A percentile compares a stretch with the other conserved stretches of the same genome.
These are phyloP conservation scores for Solanum paucissectum DNA, from an alignment of 257 asterid species.

Conservation along the genomic window DNA sequence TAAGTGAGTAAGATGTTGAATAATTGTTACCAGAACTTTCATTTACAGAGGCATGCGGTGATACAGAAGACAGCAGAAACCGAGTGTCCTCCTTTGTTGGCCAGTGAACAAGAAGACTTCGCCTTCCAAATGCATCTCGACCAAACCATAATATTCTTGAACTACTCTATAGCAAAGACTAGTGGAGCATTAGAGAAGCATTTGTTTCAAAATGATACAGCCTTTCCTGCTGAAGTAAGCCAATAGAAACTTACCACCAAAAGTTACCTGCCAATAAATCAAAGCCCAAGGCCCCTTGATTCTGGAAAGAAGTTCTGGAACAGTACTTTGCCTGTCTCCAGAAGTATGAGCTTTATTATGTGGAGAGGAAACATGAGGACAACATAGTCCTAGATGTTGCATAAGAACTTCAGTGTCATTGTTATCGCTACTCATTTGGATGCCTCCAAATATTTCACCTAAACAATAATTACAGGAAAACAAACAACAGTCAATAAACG, in stretches of 20 bases:
- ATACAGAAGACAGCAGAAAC: slow-evolving; percentile 76
- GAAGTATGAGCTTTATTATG: slow-evolving; percentile 17
- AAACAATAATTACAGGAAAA: not conserved
- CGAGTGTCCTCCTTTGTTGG: slow-evolving; percentile 70
- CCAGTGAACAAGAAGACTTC: slow-evolving; percentile 98
- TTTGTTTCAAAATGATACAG: not conserved
- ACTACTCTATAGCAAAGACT: slow-evolving; percentile 43
- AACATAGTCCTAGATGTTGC: slow-evolving; percentile 55
- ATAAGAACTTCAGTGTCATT: slow-evolving; percentile 75
- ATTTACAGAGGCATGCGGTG: slow-evolving; percentile 41
- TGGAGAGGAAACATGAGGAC: slow-evolving; percentile 38
- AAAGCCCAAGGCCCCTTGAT: slow-evolving; percentile 97
- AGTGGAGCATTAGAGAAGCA: not conserved
- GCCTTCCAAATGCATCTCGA: slow-evolving; percentile 93
- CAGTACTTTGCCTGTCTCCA: slow-evolving; percentile 28
- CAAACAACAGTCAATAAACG: not conserved
- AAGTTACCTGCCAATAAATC: slow-evolving; percentile 95
- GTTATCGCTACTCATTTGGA: slow-evolving; percentile 33
- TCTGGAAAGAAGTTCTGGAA: slow-evolving; percentile 71
- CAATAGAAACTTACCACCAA: slow-evolving; percentile 64
- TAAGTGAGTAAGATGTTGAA: not conserved
- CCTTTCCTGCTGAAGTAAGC: slow-evolving; percentile 8
- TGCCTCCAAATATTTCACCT: slow-evolving; percentile 94
- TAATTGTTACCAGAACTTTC: slow-evolving; percentile 36
- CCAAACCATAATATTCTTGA: slow-evolving; percentile 90